Conservation (phyloP, 2,329 filamentous ascomycete genomes). For the Penicillium rolfsii region DNA sequence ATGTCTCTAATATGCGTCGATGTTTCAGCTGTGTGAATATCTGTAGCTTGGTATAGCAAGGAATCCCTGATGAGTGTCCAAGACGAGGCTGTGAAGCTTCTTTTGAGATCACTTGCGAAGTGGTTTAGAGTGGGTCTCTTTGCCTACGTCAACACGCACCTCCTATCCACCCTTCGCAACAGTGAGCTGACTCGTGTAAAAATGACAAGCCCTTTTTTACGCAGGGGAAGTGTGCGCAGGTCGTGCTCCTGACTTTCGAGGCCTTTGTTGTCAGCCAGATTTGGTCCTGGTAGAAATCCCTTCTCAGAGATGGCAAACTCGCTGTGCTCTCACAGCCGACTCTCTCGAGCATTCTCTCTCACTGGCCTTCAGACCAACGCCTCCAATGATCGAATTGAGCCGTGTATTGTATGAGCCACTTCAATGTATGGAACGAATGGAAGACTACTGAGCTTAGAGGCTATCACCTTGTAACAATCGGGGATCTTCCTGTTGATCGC, state of each 20-base stretch:
- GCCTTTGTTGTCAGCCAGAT: background rate
- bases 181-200: background rate
- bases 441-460: slow-evolving; percentile 19
- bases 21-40: background rate
- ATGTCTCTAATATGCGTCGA: background rate
- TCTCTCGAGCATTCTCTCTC: background rate
- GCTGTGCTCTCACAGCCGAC: background rate
- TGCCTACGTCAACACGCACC: background rate
- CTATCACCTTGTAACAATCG: slow-evolving; percentile 37
- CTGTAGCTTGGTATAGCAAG: background rate
- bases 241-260: background rate
- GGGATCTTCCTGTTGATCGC: slow-evolving; percentile 34
- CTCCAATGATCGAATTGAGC: background rate
- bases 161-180: background rate
- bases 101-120: background rate
- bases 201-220: background rate
- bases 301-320: background rate
- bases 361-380: background rate
- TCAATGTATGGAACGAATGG: background rate
- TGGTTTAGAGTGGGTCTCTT: background rate
- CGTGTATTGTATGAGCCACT: background rate
- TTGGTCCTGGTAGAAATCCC: background rate
- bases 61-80: background rate
- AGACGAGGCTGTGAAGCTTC: background rate
- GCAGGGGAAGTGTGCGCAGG: background rate